Conservation (phyloP, 2,329 filamentous ascomycete species). For the Fusarium anthophilum region DNA sequence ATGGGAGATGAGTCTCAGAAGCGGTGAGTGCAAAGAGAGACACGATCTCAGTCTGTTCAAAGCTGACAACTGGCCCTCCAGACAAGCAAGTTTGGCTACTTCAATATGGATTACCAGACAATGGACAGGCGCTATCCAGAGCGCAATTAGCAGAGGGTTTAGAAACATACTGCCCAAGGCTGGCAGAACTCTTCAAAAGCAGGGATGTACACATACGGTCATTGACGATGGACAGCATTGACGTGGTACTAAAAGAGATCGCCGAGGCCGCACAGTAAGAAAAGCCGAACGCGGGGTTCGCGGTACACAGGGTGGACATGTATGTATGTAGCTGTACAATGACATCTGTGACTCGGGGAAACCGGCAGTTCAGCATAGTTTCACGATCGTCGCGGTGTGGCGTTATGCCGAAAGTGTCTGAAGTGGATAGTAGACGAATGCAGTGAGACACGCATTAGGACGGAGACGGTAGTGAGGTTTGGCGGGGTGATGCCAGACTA, state of each 20-base stretch:
- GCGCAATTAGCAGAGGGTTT: neutral
- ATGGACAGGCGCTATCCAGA: neutral
- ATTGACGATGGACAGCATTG: conserved; percentile 16
- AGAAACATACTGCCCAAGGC: neutral
- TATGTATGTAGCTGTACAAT: neutral
- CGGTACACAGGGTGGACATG: neutral
- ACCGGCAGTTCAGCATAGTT: neutral
- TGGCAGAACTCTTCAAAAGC: conserved; percentile 1
- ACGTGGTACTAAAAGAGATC: conserved; percentile 12
- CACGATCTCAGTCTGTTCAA: neutral
- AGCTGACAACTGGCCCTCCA: neutral
- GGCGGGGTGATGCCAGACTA: neutral
- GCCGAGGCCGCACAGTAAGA: neutral
- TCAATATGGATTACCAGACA: conserved; percentile 4
- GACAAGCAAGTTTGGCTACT: conserved; percentile 22
- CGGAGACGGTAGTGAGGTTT: neutral
- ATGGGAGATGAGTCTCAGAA: conserved; percentile 20
- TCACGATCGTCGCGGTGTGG: neutral
- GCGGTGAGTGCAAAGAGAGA: neutral
- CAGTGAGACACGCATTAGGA: conserved; percentile 1
- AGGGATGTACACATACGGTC: conserved; percentile 9
- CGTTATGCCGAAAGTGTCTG: neutral
- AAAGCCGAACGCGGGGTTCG: neutral
- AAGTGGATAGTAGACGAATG: neutral
- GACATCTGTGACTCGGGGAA: neutral